Base-by-base conservation (phyloP, 1,139 yeast genomes). In the Dujonia santamariae region DNA sequence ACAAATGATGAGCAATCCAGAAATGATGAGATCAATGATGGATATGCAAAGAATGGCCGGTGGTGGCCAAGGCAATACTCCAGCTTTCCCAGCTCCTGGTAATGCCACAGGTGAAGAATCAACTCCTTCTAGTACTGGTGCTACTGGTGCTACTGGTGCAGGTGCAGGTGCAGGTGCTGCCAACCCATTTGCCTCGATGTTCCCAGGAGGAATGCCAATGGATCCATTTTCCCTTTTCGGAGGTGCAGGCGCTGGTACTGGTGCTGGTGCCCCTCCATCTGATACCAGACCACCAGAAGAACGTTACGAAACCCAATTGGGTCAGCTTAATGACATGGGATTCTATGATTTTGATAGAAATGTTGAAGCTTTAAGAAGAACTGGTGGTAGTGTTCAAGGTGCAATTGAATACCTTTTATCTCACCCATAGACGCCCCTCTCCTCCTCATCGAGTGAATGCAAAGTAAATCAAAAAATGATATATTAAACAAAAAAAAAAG, bases 301-400 rank as follows among this genome's bases (percentile, higher is more conserved):
- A 58, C 75, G 95, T 42, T 92, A 83, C 59, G 96, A 85, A 56
- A 56, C 70, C n/a, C 97, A 92, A 56, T 69, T 92, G 50, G 78
- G 95, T 53, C 97, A 90, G 58, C 74, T 92, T 56, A 92, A 92
- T 56, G 98, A 92, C 54, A 86, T 92, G 83, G 98, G 98, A 2
- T 92, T 92, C 63, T 80, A 77, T 47, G 97, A 92, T 48, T 92
- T 90, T 53, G 97, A 92, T 47, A 74, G 86, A 48, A 92, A 92
- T 53, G 88, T 92, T 14, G 81, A 81, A 18, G 97, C 97, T 1
- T 72, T 92, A 51, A 79, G 97, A 66, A 79, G 97, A 62, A 79
- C 94, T 38, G 97, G 97, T 18, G 98, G 98, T 9, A 85, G 90
- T 47, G 97, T 92, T 14, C 96, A 92, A 61, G 97, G 97, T 27